Conservation (phyloP, 148 eudicot genomes). For the Rhododendron henanense region DNA sequence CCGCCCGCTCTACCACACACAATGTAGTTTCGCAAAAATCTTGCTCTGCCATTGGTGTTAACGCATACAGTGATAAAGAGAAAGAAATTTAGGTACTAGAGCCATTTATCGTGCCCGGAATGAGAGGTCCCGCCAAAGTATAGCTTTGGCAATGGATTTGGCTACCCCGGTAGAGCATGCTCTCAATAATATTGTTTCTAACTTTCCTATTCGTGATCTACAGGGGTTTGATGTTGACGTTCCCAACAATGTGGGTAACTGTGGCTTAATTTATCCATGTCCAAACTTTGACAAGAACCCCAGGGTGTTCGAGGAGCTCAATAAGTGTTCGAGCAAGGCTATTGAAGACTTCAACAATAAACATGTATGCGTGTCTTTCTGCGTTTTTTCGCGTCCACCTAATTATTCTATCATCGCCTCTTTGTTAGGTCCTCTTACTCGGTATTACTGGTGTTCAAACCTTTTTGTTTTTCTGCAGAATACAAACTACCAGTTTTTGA, state of each 20-base stretch:
- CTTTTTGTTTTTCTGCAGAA: background rate
- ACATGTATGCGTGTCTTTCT: background rate
- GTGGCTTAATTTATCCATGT: background rate
- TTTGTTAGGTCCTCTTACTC: background rate
- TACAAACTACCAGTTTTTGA: background rate
- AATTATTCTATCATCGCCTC: background rate
- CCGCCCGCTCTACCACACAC: too few species aligned
- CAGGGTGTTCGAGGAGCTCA: background rate
- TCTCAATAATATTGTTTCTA: too few species aligned
- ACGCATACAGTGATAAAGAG: too few species aligned
- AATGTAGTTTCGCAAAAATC: too few species aligned
- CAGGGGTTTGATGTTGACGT: background rate
- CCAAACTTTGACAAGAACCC: background rate
- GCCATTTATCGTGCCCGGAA: too few species aligned
- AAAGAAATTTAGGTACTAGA: too few species aligned
- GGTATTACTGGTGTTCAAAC: background rate
- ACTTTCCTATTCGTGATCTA: background rate
- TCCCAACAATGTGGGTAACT: background rate
- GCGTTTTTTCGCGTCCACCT: background rate
- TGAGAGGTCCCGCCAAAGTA: too few species aligned
- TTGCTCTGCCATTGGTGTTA: too few species aligned
- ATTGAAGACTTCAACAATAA: background rate
- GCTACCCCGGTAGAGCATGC: too few species aligned
- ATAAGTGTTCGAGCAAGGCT: background rate
- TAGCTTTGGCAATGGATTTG: too few species aligned